These are phyloP conservation scores for Anthoceros angustus DNA, from an alignment of 225 moss, liverwort and hornwort genomes.

Conservation along the genomic window DNA sequence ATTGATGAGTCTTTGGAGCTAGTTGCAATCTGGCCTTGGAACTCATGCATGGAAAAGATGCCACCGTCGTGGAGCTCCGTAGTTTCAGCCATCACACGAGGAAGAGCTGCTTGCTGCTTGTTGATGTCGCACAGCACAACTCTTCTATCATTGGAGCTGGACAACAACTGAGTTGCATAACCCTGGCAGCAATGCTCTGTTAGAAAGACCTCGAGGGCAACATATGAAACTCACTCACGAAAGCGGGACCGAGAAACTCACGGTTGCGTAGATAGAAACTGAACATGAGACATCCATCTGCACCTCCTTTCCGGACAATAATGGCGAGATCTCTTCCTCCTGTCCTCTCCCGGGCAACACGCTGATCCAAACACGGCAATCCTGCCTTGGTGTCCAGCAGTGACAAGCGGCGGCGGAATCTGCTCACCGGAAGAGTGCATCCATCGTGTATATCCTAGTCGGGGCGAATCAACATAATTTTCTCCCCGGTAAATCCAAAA, in stretches of 20 bases:
- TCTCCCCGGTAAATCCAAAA: conserved; percentile 13
- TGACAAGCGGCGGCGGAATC: conserved; percentile 19
- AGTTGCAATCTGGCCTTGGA: conserved; percentile 28
- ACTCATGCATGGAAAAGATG: conserved; percentile 41
- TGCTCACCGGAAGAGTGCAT: conserved; percentile 14
- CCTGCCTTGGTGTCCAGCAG: conserved; percentile 34
- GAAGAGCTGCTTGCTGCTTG: conserved; percentile 20
- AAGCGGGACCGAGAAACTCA: conserved; percentile 7
- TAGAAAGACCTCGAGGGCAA: conserved; percentile 8
- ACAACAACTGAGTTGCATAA: conserved; percentile 22
- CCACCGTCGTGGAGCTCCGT: conserved; percentile 26
- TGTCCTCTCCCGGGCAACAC: not conserved
- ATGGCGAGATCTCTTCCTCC: conserved; percentile 6
- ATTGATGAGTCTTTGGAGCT: conserved; percentile 23
- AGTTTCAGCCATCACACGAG: conserved; percentile 20
- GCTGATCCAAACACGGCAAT: conserved; percentile 25
- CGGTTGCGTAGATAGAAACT: conserved; percentile 35
- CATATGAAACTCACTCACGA: not conserved
- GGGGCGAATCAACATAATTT: conserved; percentile 23
- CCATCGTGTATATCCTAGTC: conserved; percentile 30
- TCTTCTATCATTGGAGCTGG: conserved; percentile 36
- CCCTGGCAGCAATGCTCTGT: not conserved
- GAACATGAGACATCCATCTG: conserved; percentile 39
- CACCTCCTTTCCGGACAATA: conserved; percentile 28
- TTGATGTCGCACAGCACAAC: conserved; percentile 44